Base-by-base conservation (phyloP, 2,329 filamentous ascomycete genomes). In the Cladosporium austrohemisphaericum region DNA sequence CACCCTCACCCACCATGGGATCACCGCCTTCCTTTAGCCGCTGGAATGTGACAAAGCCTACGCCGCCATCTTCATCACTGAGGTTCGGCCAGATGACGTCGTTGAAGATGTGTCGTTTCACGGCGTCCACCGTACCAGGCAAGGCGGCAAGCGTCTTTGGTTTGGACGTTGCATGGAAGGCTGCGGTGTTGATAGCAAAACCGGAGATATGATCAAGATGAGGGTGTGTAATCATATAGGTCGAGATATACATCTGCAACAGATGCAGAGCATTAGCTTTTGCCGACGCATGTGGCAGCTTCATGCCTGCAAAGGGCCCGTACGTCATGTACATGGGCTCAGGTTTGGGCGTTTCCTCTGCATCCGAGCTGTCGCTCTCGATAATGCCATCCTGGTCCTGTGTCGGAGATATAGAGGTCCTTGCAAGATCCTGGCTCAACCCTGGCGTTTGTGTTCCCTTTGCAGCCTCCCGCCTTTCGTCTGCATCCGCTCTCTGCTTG, bases 61-160 rank as follows among this genome's bases (percentile, higher is more conserved):
- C 91, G 19, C 93, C 93, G 26, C 91, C 90, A 65, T 95, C 93
- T 70, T 98, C 93, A 62, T 98, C 92, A 0, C 89, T 94, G 31
- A 98, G 72, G 59, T 98, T 98, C 0, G 93, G 93, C 93, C 93
- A 98, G 47, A 97, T 95, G 51, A 95, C 75, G 62, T 96, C 94
- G 69, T 98, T 98, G 74, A 98, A 98, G 52, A 98, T 88, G 68
- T 98, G 91, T 1, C 77, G 83, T 66, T 95, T 97, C 68, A 98
- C 84, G 0, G 92, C 91, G 37, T 88, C 79, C 44, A 98, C 91
- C n/a, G 92, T 95, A 22, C 83, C 85, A 0, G 91, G 89, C 3
- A 97, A 73, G 0, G 87, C 92, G 1, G 92, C 90, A 11, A 98
- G 75, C 19, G 86, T 82, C 69, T 97, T 98, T 0, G 90, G 88